phyloP scores from a whole-genome alignment of 805 yeast genomes.

The Myxozyma lipomycoides region DNA sequence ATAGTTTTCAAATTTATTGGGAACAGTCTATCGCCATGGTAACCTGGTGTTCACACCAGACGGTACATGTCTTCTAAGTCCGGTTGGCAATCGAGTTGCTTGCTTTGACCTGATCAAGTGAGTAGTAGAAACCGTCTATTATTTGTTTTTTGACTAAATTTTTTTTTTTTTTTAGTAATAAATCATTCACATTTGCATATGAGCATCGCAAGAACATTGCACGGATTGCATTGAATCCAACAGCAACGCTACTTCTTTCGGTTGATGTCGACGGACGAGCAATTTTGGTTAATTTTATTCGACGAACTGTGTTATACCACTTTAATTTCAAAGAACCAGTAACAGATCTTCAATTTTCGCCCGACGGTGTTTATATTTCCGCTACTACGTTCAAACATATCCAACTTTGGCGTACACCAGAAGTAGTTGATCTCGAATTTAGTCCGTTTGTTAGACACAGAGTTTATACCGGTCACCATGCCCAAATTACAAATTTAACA shows the following conservation, averaged over 20 bases:
- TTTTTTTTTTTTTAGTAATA: constrained; percentile 50
- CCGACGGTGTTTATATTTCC: constrained; percentile 85
- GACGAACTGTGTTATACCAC: constrained; percentile 85
- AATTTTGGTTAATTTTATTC: constrained; percentile 76
- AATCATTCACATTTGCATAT: constrained; percentile 82
- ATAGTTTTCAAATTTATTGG: constrained; percentile 79
- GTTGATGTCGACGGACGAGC: constrained; percentile 90
- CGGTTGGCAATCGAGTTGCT: constrained; percentile 90
- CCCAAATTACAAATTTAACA: constrained; percentile 67
- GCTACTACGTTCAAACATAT: constrained; percentile 75
- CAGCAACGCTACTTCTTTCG: constrained; percentile 71
- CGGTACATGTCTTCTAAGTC: constrained; percentile 77
- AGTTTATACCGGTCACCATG: constrained; percentile 88
- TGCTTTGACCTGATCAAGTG: constrained; percentile 71
- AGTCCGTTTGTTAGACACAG: constrained; percentile 92
- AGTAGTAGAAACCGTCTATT: not conserved
- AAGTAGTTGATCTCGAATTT: constrained; percentile 78
- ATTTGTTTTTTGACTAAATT: too few relatives aligned
- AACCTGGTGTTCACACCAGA: constrained; percentile 80
- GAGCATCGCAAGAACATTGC: constrained; percentile 86
- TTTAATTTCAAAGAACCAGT: constrained; percentile 86
- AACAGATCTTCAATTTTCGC: constrained; percentile 71
- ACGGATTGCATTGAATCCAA: constrained; percentile 75
- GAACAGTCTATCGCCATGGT: constrained; percentile 94
- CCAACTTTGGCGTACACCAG: constrained; percentile 91